Conservation (phyloP, 169 alveolate species). For the Theileria parva region DNA sequence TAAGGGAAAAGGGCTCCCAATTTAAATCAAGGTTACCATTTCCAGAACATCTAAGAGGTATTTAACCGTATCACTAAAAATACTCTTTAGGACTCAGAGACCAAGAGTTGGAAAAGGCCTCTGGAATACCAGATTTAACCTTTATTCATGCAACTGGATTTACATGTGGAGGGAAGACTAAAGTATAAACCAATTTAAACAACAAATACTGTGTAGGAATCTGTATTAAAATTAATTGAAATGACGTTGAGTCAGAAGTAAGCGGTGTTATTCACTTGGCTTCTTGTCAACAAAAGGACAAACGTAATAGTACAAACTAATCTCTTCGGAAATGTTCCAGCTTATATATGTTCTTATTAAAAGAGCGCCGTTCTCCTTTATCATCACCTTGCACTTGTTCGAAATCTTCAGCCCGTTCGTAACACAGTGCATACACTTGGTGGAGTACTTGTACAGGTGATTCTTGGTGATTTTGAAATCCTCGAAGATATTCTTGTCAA, state of each 20-base stretch:
- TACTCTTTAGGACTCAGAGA: constrained; percentile 48
- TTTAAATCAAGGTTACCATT: constrained; percentile 74
- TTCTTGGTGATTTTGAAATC: constrained; percentile 39
- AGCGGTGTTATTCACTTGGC: neutral
- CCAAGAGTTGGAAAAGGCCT: constrained; percentile 66
- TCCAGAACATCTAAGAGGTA: constrained; percentile 74
- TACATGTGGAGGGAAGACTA: constrained; percentile 77
- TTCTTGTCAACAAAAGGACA: constrained; percentile 46
- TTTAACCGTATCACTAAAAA: neutral
- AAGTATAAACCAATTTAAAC: constrained; percentile 42
- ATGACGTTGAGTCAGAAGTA: constrained; percentile 36
- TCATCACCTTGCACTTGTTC: constrained; percentile 22
- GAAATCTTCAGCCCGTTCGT: constrained; percentile 65
- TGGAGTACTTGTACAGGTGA: constrained; percentile 54
- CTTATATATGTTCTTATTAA: constrained; percentile 41
- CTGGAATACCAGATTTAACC: constrained; percentile 69
- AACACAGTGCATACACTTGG: constrained; percentile 56
- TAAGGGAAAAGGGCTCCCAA: constrained; percentile 60
- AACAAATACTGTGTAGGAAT: constrained; percentile 37
- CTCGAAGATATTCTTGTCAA: constrained; percentile 54
- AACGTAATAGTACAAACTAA: constrained; percentile 56
- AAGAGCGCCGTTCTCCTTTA: constrained; percentile 65
- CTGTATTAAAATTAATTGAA: constrained; percentile 39
- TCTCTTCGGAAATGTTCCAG: constrained; percentile 51
- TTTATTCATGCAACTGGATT: constrained; percentile 78